These are phyloP conservation scores for Mycena vitilis DNA, from an alignment of 768 basidiomycete genomes.

Conservation along the genomic window DNA sequence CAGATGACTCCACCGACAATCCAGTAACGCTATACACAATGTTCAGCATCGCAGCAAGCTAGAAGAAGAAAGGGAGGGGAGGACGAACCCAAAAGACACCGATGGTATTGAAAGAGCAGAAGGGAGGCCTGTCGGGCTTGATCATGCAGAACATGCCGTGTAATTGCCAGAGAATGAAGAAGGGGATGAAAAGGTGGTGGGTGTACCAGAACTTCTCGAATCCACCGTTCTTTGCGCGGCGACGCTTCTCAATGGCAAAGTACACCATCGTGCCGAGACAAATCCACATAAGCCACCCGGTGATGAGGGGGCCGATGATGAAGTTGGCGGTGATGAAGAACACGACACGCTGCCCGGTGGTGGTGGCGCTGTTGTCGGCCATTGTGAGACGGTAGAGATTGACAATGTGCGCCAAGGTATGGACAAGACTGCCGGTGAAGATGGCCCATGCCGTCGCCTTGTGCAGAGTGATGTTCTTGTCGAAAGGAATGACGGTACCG, in stretches of 20 bases:
- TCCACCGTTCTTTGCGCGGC: constrained; percentile 62
- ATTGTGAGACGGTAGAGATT: constrained; percentile 81
- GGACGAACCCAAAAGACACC: constrained; percentile 94
- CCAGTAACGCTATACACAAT: constrained; percentile 80
- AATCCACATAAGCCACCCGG: constrained; percentile 90
- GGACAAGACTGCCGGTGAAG: constrained; percentile 80
- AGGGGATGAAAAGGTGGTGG: constrained; percentile 90
- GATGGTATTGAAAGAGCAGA: constrained; percentile 85
- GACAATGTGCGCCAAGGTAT: constrained; percentile 87
- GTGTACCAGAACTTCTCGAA: constrained; percentile 95
- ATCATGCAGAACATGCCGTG: constrained; percentile 99
- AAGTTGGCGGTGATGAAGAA: constrained; percentile 86
- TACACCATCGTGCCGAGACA: constrained; percentile 84
- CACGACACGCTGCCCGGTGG: constrained; percentile 64
- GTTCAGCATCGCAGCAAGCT: constrained; percentile 20
- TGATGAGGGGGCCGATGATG: constrained; percentile 81
- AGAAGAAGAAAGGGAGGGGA: not conserved
- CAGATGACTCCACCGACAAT: constrained; percentile 87
- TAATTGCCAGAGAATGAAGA: constrained; percentile 95
- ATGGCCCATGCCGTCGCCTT: constrained; percentile 94
- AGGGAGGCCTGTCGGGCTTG: constrained; percentile 88
- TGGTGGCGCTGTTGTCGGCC: constrained; percentile 63
- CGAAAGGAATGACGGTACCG: constrained; percentile 90
- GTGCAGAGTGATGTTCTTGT: constrained; percentile 93
- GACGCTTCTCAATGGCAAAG: constrained; percentile 86